Evolutionary conservation across 2,329 filamentous ascomycete species (phyloP).

Genomic region (Botrytis galanthina): DNA sequence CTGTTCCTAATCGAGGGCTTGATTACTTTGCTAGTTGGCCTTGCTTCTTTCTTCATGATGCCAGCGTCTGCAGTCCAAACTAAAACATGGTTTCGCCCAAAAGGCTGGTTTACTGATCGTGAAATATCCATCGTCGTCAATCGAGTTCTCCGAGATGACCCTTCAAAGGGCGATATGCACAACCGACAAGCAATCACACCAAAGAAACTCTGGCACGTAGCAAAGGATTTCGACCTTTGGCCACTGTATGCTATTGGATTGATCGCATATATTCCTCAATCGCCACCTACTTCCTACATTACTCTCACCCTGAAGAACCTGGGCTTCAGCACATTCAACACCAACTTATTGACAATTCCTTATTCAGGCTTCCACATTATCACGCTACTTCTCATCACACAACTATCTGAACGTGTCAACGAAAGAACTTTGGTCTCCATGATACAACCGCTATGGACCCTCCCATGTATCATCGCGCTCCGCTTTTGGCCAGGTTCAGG

Average conservation of each 20-base stretch:
- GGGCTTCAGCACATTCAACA: constrained; percentile 42
- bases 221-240: constrained; percentile 62
- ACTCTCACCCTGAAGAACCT: constrained; percentile 49
- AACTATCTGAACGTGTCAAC: constrained; percentile 44
- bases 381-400: constrained; percentile 46
- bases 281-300: constrained; percentile 50
- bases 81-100: constrained; percentile 50
- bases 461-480: constrained; percentile 43
- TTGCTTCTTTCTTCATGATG: constrained; percentile 55
- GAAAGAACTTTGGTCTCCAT: constrained; percentile 41
- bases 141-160: constrained; percentile 53
- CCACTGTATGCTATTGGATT: constrained; percentile 49
- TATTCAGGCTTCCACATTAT: constrained; percentile 47
- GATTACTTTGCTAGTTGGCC: constrained; percentile 54
- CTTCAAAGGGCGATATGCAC: constrained; percentile 53
- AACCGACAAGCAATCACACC: constrained; percentile 56
- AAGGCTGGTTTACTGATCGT: constrained; percentile 59
- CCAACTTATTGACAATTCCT: constrained; percentile 48
- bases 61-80: constrained; percentile 63
- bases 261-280: constrained; percentile 49
- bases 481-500: constrained; percentile 34
- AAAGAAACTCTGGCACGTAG: constrained; percentile 49
- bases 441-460: constrained; percentile 43
- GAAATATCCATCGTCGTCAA: constrained; percentile 68
- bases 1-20: constrained; percentile 56